Evolutionary conservation across 257 asterid species (phyloP), one percentile per base, ranked within the genome.

Genomic region (Scutellaria minor): DNA sequence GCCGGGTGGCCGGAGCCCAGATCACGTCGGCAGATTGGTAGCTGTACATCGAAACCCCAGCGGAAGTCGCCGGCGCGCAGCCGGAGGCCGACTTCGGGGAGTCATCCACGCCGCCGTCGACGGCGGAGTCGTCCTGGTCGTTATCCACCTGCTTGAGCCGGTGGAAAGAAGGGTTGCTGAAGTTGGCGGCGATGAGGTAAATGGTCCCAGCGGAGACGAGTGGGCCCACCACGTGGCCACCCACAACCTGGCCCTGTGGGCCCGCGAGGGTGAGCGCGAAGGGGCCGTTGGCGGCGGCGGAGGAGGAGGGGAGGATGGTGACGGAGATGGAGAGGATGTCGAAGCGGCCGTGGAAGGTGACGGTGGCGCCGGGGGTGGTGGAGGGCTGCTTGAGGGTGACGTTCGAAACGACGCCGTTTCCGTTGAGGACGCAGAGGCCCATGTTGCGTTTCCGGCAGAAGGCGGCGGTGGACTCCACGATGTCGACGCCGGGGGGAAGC

Each of bases 161-260:
- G 69, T 86, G 85, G 40, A 75, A 89, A 0, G 85, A 53, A 5
- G 96, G 96, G 73, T 67, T 80, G 56, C 77, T 86, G 47, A 89
- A 89, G 55, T 89, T 82, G 15, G 93, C 89, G 24, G 96, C 91
- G 11, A 91, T 81, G 8, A 91, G 74, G 12, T 82, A 87, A 0
- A 89, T 77, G 1, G 95, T 85, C 11, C 89, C 90, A 5, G 89
- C 95, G 2, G 96, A 70, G 24, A 79, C 55, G 41, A 91, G 62
- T 1, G 93, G 90, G 1, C 97, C 97, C 15, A 86, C 84, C 0
- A 91, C 97, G 5, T 77, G 63, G 0, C 97, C 97, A 5, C 97
- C 97, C 1, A 89, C 89, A 5, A 91, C 90, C 75, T 87, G 97
- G 13, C 96, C 97, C 70, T 89, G 95, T 7, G 97, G 96, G 0